Base-by-base conservation (phyloP, 2,329 filamentous ascomycete species). In the Kalaharituber pfeilii region DNA sequence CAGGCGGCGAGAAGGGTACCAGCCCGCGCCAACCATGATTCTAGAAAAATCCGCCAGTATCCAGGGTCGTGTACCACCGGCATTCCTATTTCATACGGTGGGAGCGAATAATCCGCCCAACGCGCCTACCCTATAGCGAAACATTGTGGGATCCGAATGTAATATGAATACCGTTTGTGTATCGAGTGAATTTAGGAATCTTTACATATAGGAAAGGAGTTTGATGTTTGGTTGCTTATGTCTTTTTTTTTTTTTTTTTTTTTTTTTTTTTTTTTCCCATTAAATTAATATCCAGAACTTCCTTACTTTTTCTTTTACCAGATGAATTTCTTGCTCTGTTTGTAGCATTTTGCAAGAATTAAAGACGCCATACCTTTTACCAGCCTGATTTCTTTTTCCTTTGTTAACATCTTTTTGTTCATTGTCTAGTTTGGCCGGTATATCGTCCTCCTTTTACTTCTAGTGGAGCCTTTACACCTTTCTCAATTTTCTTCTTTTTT, bases 1-100 rank as follows among this genome's bases (percentile, higher is more conserved):
- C 62, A 82, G 86, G 70, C 81, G 77, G 71, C 77, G 79, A 50
- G 83, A 89, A 66, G 86, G 86, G 50, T 93, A 93, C 62, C 72
- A 80, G 13, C 84, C 81, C n/a, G 84, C 85, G 30, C 81, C 82
- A 3, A 82, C 80, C 18, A 77, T 64, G 28, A 56, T 60, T 25
- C 29, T 68, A 25, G 71, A 73, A 54, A 70, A 71, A 59, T 67
- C 68, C 52, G 68, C 66, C 58, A 75, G 75, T 56, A 67, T 76
- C 58, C 59, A 61, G 24, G 67, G 67, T 52, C 69, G 73, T 51
- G 67, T 77, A 44, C 74, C 73, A n/a, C 74, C 74, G 1, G 69
- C 71, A 58, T 60, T 66, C 30, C 59, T 70, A 20, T 68, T 69
- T 56, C 62, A 64, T 20, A 63, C 53, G 24, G 33, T 64, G 15